Conservation (phyloP, 1,284 basidiomycete species). For the Fomitopsis schrenkii region DNA sequence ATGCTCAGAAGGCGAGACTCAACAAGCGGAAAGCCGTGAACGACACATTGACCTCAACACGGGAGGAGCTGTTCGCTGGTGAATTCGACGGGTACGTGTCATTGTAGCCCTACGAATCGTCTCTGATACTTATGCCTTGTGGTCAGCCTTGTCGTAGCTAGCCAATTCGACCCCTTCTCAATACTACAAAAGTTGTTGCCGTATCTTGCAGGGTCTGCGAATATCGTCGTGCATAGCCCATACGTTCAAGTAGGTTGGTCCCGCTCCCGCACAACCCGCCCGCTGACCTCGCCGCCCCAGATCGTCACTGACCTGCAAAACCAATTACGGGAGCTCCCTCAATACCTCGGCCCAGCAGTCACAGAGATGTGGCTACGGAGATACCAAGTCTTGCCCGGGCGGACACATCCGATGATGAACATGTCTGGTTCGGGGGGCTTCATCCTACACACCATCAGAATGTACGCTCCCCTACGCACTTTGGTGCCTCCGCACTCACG, state of each 20-base stretch:
- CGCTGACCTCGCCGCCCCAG: constrained; percentile 25
- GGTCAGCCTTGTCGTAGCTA: constrained; percentile 74
- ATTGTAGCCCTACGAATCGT: constrained; percentile 1
- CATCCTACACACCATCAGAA: constrained; percentile 80
- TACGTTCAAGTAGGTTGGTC: constrained; percentile 58
- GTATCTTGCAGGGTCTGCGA: constrained; percentile 82
- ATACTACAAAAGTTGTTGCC: constrained; percentile 73
- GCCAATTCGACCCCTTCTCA: constrained; percentile 83
- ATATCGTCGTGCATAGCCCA: constrained; percentile 85
- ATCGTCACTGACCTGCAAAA: constrained; percentile 76
- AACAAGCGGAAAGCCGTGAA: constrained; percentile 67
- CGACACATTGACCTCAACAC: constrained; percentile 55
- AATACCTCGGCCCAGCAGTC: constrained; percentile 77
- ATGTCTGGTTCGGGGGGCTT: constrained; percentile 89
- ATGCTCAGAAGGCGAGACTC: constrained; percentile 65
- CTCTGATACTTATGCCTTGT: neutral
- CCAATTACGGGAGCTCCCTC: constrained; percentile 61
- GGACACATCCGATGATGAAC: constrained; percentile 95
- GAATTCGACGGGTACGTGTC: constrained; percentile 78
- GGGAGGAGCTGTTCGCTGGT: constrained; percentile 83
- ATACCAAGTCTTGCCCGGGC: constrained; percentile 93
- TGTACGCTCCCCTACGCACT: constrained; percentile 49
- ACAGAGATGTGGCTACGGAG: constrained; percentile 88
- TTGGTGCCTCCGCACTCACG: neutral
- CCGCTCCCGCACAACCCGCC: neutral